Evolutionary conservation across 176 grass and related monocot species (phyloP).

Genomic region (Juncus effusus): DNA sequence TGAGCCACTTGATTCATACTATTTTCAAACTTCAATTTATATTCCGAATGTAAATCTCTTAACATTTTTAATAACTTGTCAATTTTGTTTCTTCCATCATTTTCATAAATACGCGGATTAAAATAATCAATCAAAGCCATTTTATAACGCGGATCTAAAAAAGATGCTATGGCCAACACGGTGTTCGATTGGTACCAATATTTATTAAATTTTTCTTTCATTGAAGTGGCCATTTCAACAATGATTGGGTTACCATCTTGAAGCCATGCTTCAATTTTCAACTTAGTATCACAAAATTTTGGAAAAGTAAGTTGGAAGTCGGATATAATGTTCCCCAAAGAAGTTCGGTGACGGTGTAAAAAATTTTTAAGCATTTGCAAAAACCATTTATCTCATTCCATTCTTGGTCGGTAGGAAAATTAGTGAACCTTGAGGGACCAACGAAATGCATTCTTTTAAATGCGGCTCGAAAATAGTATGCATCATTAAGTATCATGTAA

Average conservation of each 20-base stretch:
- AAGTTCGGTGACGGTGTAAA: neutral
- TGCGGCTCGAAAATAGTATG: neutral
- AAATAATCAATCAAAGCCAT: neutral
- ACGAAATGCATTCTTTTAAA: neutral
- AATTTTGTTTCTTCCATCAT: neutral
- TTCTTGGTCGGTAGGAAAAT: neutral
- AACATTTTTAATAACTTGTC: neutral
- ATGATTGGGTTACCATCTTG: too few species aligned
- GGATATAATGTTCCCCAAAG: neutral
- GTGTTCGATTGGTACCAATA: neutral
- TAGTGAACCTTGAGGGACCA: neutral
- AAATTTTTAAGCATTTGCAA: neutral
- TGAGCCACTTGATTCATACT: neutral
- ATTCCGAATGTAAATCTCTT: neutral
- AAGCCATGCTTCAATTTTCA: too few species aligned
- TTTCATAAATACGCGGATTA: neutral
- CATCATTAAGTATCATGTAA: neutral
- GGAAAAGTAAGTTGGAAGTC: neutral
- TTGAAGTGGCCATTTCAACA: too few species aligned
- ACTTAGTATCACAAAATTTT: neutral
- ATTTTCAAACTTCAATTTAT: conserved; percentile 3
- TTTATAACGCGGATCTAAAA: conserved; percentile 18
- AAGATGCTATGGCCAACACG: conserved; percentile 5
- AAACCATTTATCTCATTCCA: neutral
- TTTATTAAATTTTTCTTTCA: too few species aligned